Base-by-base conservation (phyloP, 768 basidiomycete genomes). In the Suillus plorans region DNA sequence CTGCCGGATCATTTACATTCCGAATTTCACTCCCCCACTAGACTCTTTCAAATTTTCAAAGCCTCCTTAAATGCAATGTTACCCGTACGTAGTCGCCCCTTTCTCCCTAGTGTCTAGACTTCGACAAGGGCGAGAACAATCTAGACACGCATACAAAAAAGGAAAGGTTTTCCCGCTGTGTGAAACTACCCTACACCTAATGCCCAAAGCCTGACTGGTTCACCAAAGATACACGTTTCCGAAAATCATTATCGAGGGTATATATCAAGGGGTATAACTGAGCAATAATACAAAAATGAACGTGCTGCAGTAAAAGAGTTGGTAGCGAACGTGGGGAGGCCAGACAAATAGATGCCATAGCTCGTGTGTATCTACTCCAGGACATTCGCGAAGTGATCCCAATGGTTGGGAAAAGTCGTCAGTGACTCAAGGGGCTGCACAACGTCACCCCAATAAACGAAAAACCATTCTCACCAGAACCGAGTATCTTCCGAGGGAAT, bases 401-500 rank as follows among this genome's bases (percentile, higher is more conserved):
- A 20, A 28, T 20, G 20, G 18, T 22, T 18, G 6, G 8, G 41
- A 42, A 6, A 59, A 28, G 39, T 10, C 39, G 20, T 59, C 41
- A 42, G 39, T 28, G 39, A 22, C 18, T 10, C 5, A n/a, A 22
- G 18, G 16, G 22, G 16, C 18, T 41, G 20, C 3, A 22, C 22
- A 16, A 57, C 2, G 22, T 56, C 14, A 37, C 22, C 9, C 22
- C 36, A 57, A 59, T 25, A 36, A 34, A 44, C 25, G 28, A 14
- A 57, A 39, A 31, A 31, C 37, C 5, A 52, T 58, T 9, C 37
- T 62, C 57, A 83, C 81, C 81, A 82, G 67, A 83, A 81, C 5
- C 80, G 71, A 18, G 76, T 82, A 39, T 76, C 75, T 28, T 76
- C 73, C 0, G 80, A 73, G 7, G 76, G 69, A 10, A 80, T 60